Conservation (phyloP, 2,329 filamentous ascomycete species). For the Alternaria triticina region DNA sequence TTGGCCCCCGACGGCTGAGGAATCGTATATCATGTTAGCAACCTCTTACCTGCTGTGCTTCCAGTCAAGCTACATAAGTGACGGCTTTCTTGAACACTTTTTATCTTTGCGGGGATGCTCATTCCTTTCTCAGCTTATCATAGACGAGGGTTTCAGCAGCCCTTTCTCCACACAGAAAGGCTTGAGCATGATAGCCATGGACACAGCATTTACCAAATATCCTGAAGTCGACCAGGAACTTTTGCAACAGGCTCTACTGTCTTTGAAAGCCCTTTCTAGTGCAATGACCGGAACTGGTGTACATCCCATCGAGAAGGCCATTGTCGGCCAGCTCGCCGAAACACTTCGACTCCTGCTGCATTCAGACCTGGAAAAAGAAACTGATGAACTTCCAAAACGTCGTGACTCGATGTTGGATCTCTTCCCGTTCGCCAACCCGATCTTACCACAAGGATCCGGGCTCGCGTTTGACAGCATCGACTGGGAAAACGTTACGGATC, state of each 20-base stretch:
- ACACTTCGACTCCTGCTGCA: constrained; percentile 17
- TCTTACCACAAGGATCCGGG: constrained; percentile 4
- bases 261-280: constrained; percentile 11
- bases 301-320: constrained; percentile 18
- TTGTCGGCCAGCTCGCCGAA: constrained; percentile 18
- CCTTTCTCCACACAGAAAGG: constrained; percentile 16
- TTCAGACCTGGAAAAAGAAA: background rate
- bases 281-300: background rate
- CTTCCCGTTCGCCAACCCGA: constrained; percentile 10
- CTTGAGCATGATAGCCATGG: constrained; percentile 9
- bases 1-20: constrained; percentile 28
- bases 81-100: constrained; percentile 28
- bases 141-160: constrained; percentile 15
- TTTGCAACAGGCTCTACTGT: constrained; percentile 13
- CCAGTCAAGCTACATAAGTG: constrained; percentile 26
- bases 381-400: background rate
- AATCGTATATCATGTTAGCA: constrained; percentile 34
- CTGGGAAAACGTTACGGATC: constrained; percentile 11
- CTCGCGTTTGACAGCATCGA: constrained; percentile 8
- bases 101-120: constrained; percentile 27
- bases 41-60: constrained; percentile 28
- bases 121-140: constrained; percentile 24
- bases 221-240: constrained; percentile 20
- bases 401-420: background rate
- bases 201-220: constrained; percentile 11